Evolutionary conservation across 2,329 filamentous ascomycete species (phyloP).

Genomic region (Talaromyces piceae): DNA sequence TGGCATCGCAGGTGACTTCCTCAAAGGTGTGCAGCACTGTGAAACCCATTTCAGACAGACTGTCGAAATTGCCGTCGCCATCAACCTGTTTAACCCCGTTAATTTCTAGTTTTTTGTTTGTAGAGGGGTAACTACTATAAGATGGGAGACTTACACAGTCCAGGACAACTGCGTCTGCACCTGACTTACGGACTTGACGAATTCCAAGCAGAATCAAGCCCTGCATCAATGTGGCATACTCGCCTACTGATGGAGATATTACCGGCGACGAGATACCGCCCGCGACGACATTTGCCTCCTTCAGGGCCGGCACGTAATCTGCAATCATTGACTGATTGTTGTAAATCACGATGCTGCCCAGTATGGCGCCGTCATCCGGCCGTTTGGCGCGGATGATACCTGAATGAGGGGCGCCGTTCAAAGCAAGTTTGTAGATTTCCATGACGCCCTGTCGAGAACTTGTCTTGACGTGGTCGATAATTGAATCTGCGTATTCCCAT

Average conservation of each 20-base stretch:
- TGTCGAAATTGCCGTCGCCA: conserved; percentile 65
- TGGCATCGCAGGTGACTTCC: conserved; percentile 64
- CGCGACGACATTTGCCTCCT: conserved; percentile 44
- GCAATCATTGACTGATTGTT: conserved; percentile 61
- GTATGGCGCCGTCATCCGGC: conserved; percentile 56
- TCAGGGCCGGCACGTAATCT: conserved; percentile 61
- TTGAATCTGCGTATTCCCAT: conserved; percentile 64
- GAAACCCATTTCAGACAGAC: conserved; percentile 72
- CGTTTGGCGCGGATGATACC: conserved; percentile 78
- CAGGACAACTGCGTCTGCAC: conserved; percentile 63
- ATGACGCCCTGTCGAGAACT: conserved; percentile 69
- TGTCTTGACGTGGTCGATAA: conserved; percentile 66
- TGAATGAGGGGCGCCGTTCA: conserved; percentile 63
- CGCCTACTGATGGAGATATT: conserved; percentile 59
- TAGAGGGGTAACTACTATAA: conserved; percentile 1
- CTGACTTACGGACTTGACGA: conserved; percentile 72
- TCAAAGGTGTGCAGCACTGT: conserved; percentile 72
- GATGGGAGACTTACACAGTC: conserved; percentile 61
- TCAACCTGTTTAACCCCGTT: conserved; percentile 49
- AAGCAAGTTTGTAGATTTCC: conserved; percentile 70
- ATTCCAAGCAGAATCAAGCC: conserved; percentile 74
- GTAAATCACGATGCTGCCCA: conserved; percentile 76
- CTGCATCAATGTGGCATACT: conserved; percentile 66
- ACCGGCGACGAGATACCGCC: conserved; percentile 77
- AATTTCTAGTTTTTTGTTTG: background rate